These are phyloP conservation scores for Thuidium tamariscinum DNA, from an alignment of 225 moss, liverwort and hornwort species.

Conservation along the genomic window DNA sequence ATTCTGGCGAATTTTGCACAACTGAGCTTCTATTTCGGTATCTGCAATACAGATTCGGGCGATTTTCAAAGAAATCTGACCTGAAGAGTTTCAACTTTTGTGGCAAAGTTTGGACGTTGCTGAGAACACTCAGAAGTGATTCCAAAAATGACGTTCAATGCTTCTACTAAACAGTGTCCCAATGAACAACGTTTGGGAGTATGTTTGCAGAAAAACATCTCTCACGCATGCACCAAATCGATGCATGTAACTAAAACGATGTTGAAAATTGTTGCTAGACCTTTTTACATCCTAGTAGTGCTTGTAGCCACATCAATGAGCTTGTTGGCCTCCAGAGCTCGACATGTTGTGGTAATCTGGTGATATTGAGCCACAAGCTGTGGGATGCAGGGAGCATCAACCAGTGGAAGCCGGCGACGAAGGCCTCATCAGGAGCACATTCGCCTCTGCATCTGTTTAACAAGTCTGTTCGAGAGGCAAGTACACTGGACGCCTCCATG, in stretches of 20 bases:
- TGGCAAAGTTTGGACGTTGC: not conserved
- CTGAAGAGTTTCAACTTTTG: not conserved
- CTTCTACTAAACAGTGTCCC: not conserved
- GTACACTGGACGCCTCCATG: not conserved
- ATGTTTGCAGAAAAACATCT: not conserved
- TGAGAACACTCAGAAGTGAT: no score
- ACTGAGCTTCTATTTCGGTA: not conserved
- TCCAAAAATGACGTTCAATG: not conserved
- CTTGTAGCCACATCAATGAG: not conserved
- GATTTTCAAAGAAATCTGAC: not conserved
- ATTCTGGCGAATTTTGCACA: not conserved
- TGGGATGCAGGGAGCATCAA: not conserved
- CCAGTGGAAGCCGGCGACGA: conserved; percentile 12
- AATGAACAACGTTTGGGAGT: not conserved
- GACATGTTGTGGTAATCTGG: not conserved
- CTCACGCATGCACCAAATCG: not conserved
- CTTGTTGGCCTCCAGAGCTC: not conserved
- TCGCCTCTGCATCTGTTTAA: conserved; percentile 32
- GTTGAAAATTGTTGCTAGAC: not conserved
- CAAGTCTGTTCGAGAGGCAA: conserved; percentile 7
- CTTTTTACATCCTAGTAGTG: not conserved
- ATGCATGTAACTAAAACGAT: not conserved
- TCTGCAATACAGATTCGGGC: not conserved
- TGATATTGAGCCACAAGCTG: not conserved
- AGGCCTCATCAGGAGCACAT: conserved; percentile 1